Percentiles rank a stretch among this genome's conserved stretches.
Evolutionary conservation across 2,329 filamentous ascomycete genomes (phyloP).

Genomic region (Lachnellula suecica): DNA sequence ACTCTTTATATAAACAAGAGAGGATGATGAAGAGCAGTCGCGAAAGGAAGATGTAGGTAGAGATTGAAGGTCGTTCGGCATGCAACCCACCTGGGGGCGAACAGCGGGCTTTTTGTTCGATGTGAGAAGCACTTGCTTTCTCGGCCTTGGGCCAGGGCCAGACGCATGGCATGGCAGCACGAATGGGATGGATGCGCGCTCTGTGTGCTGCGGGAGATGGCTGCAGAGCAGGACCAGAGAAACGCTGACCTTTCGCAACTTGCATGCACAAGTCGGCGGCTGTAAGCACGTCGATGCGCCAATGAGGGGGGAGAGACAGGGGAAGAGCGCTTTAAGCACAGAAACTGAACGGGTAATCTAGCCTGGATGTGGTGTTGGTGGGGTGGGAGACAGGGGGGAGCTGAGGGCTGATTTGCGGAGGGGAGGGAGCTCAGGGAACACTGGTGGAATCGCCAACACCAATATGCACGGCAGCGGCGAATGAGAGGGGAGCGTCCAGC

Average conservation of each 20-base stretch:
- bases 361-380: background rate
- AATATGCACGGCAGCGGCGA: background rate
- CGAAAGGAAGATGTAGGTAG: background rate
- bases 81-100: constrained; percentile 11
- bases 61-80: background rate
- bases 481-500: background rate
- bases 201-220: background rate
- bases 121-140: too few relatives aligned
- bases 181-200: background rate
- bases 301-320: background rate
- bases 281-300: background rate
- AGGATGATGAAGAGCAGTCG: background rate
- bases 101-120: constrained; percentile 6
- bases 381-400: background rate
- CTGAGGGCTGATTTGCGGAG: background rate
- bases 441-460: too few relatives aligned
- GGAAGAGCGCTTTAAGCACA: background rate
- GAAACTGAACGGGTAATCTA: background rate
- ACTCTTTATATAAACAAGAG: background rate
- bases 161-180: too few relatives aligned
- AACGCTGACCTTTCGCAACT: background rate
- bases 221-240: too few relatives aligned
- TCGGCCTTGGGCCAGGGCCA: too few relatives aligned
- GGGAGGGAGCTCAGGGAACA: background rate
- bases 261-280: background rate